These are phyloP conservation scores for Colletotrichum plurivorum DNA, from an alignment of 2,329 filamentous ascomycete genomes.

Conservation along the genomic window DNA sequence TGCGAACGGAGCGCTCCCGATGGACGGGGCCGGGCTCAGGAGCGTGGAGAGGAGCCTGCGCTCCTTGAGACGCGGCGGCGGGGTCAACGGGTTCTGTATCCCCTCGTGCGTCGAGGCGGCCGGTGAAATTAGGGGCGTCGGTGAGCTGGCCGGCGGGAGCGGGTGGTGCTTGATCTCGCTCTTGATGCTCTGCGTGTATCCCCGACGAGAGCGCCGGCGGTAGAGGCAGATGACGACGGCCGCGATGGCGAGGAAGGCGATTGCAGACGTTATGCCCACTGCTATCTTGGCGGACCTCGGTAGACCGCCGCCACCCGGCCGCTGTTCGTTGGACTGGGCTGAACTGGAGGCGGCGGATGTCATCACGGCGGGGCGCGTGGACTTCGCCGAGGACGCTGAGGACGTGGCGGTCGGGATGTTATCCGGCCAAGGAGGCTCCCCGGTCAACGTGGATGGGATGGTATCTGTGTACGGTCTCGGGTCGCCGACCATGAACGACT, in stretches of 20 bases:
- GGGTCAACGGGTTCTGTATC: slow-evolving; percentile 51
- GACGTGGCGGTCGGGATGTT: background rate
- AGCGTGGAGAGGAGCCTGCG: slow-evolving; percentile 58
- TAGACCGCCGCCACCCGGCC: slow-evolving; percentile 43
- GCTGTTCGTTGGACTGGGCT: background rate
- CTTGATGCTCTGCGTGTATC: slow-evolving; percentile 36
- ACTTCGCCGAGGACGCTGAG: background rate
- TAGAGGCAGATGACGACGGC: slow-evolving; percentile 55
- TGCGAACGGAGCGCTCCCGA: background rate
- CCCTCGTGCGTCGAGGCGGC: slow-evolving; percentile 47
- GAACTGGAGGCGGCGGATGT: background rate
- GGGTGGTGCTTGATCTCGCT: slow-evolving; percentile 41
- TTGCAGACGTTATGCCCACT: slow-evolving; percentile 58
- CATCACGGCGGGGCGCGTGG: background rate
- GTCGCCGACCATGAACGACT: slow-evolving; percentile 23
- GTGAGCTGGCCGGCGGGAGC: slow-evolving; percentile 50
- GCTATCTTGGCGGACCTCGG: slow-evolving; percentile 59
- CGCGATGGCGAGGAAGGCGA: slow-evolving; percentile 55
- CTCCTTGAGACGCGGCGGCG: slow-evolving; percentile 64
- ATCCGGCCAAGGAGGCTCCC: background rate
- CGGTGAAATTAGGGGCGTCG: slow-evolving; percentile 59
- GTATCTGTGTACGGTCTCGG: background rate
- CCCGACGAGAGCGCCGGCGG: slow-evolving; percentile 48
- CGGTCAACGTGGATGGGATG: background rate
- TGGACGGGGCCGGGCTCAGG: background rate